Conservation (phyloP, 2,329 filamentous ascomycete species). For the Raffaelea ambrosiae region DNA sequence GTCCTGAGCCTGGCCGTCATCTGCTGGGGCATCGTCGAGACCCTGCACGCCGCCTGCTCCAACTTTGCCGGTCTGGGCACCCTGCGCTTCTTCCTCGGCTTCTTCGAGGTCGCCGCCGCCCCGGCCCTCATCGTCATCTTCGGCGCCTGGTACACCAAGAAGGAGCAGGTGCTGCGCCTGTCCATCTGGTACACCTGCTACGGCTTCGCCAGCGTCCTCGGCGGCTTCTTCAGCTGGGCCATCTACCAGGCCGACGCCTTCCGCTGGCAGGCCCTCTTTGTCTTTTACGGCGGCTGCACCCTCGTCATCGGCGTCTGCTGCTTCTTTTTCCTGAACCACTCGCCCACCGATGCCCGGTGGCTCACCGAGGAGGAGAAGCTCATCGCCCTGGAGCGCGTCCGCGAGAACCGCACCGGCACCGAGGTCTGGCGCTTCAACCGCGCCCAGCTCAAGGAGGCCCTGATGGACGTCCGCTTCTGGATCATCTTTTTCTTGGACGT, state of each 20-base stretch:
- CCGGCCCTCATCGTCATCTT: conserved; percentile 18
- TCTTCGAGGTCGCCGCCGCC: conserved; percentile 17
- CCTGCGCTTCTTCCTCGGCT: conserved; percentile 18
- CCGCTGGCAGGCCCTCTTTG: conserved; percentile 17
- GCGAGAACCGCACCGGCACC: conserved; percentile 9
- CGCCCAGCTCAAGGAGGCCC: conserved; percentile 8
- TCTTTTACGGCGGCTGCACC: conserved; percentile 19
- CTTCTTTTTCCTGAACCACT: conserved; percentile 13
- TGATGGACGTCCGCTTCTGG: conserved; percentile 15
- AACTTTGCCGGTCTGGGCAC: conserved; percentile 19
- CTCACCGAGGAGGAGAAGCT: conserved; percentile 15
- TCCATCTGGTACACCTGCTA: conserved; percentile 12
- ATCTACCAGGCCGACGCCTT: conserved; percentile 8
- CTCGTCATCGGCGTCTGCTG: conserved; percentile 17
- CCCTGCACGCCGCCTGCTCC: conserved; percentile 17
- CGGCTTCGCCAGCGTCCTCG: conserved; percentile 2
- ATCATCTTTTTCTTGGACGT: conserved; percentile 12
- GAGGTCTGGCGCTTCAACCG: conserved; percentile 8
- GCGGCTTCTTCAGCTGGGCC: conserved; percentile 14
- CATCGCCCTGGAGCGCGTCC: conserved; percentile 18
- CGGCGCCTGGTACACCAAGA: conserved; percentile 18
- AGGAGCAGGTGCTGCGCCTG: conserved; percentile 22
- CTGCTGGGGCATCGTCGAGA: conserved; percentile 13
- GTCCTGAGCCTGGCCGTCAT: conserved; percentile 10
- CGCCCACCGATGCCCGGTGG: conserved; percentile 11